Evolutionary conservation across 495 filamentous ascomycete species (phyloP), one percentile per base, ranked within the genome.

Genomic region (Bathelium albidoporum): DNA sequence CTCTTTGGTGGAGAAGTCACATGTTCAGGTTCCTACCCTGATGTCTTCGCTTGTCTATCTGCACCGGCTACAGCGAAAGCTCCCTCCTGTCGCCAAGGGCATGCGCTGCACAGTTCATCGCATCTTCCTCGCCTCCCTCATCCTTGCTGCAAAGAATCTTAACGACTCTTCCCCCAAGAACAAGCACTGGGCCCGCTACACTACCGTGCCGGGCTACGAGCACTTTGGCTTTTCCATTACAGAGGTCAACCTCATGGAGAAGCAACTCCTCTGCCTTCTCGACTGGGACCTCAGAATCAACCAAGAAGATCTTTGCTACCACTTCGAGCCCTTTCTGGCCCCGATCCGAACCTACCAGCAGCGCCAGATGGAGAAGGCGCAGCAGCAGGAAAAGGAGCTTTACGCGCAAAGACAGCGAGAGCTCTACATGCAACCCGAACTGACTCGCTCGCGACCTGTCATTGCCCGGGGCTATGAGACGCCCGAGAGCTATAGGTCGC

Each of bases 101-200:
- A 89, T 97, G 79, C 88, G 89, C 45, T 98, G 94, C 80, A 98
- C 94, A 16, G 91, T 94, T 49, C 94, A 98, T 74, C 85, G 87
- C 36, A 90, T 90, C 75, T 90, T 90, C 76, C 83, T 90, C 24
- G 87, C 87, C n/a, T 83, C 86, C 11, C 81, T 90, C 63, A 90
- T 90, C 65, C 82, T 90, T 32, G 85, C 87, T 10, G 87, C 87
- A 10, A 90, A 90, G 81, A 89, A 90, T 71, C 74, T 90, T 55
- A 90, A 90, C 69, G 87, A 90, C 78, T 96, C 92, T 58, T 95
- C 91, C 29, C 94, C 95, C 59, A 97, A 97, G 87, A 98, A 98
- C 83, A 97, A 97, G 85, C 94, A 98, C 80, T 98, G 94, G 94
- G 91, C 94, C 31, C 85, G 82, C 64, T 98, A 97, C 80, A 93